A percentile compares a stretch with the other conserved stretches of the same genome.
phyloP scores from a whole-genome alignment of 108 stramenopile species.

The Licmophora abbreviata region DNA sequence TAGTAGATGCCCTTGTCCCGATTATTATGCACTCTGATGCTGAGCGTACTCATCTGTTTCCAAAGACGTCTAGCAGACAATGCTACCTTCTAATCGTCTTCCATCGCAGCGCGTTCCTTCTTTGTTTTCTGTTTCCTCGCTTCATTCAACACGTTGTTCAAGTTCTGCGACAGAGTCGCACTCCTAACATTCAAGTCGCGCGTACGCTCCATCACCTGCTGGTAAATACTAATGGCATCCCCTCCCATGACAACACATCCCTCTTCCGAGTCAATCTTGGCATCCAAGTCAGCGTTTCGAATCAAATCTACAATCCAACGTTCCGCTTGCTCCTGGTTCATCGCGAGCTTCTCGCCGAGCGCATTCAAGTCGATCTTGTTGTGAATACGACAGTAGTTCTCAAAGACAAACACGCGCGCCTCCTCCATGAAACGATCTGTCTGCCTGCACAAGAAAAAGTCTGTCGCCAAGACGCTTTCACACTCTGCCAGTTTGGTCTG shows the following conservation, averaged over 20 bases:
- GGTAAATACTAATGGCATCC: constrained; percentile 62
- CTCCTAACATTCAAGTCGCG: constrained; percentile 86
- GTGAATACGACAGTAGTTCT: constrained; percentile 99
- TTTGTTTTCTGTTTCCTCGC: constrained; percentile 55
- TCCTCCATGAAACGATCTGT: constrained; percentile 96
- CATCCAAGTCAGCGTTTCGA: constrained; percentile 87
- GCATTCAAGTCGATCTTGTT: constrained; percentile 93
- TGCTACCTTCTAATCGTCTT: constrained; percentile 40
- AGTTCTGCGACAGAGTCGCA: constrained; percentile 55
- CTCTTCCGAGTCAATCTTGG: constrained; percentile 92
- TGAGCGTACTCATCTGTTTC: no score
- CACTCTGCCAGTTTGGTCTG: constrained; percentile 84
- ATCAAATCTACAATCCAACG: constrained; percentile 99
- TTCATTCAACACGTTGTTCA: constrained; percentile 57
- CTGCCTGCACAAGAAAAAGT: constrained; percentile 96
- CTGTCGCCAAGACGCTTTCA: constrained; percentile 77
- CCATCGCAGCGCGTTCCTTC: constrained; percentile 39
- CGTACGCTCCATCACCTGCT: constrained; percentile 96
- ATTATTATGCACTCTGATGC: no score
- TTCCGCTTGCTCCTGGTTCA: constrained; percentile 91
- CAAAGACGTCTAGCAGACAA: no score
- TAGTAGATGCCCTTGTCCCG: no score
- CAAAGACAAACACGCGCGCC: constrained; percentile 97
- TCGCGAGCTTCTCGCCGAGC: constrained; percentile 91
- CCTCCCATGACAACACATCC: constrained; percentile 95